A percentile compares a stretch with the other conserved stretches of the same genome.
These are phyloP conservation scores for Globisporangium heterothallicum DNA, from an alignment of 352 stramenopile species.

Conservation along the genomic window DNA sequence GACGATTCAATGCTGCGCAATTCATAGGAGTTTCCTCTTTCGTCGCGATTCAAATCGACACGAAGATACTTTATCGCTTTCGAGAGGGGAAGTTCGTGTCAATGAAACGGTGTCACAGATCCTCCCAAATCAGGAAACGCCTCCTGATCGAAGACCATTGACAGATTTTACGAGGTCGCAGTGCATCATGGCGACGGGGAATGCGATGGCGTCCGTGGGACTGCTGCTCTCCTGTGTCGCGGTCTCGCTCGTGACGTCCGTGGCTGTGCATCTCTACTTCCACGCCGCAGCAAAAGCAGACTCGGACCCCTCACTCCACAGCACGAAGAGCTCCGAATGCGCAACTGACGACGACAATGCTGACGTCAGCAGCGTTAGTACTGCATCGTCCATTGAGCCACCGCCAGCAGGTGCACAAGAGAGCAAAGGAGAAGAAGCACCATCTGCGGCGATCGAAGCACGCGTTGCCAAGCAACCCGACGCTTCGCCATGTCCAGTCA, in stretches of 20 bases:
- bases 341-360: neutral
- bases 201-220: conserved; percentile 16
- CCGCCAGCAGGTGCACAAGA: neutral
- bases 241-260: conserved; percentile 30
- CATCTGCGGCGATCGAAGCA: neutral
- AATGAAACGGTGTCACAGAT: neutral
- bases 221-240: conserved; percentile 40
- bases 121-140: neutral
- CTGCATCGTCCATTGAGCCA: neutral
- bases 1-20: conserved; percentile 7
- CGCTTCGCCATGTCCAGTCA: conserved; percentile 2
- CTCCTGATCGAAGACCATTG: too few species aligned
- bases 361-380: neutral
- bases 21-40: too few species aligned
- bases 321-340: neutral
- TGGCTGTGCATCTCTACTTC: conserved; percentile 36
- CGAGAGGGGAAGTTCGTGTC: neutral
- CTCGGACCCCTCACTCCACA: neutral
- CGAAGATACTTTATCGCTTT: conserved; percentile 12
- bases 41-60: neutral
- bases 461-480: neutral
- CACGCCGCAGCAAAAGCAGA: conserved; percentile 2
- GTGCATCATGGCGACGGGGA: neutral
- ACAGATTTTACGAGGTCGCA: neutral
- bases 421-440: neutral